phyloP scores from a whole-genome alignment of 1,284 basidiomycete species.

The Taiwanofungus camphoratus region DNA sequence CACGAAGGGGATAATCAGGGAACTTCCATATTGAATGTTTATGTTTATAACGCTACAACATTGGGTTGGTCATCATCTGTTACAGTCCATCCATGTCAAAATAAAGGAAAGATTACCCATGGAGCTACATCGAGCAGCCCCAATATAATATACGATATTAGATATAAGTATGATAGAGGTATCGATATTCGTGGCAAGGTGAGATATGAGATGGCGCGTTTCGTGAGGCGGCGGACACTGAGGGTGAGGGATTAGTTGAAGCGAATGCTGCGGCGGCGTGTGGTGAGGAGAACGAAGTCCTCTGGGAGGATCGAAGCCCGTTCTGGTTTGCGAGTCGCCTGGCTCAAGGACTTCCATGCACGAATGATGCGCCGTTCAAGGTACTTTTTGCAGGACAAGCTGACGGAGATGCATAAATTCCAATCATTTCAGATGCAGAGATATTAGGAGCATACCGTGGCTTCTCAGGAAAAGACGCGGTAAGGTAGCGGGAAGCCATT shows the following conservation, averaged over 20 bases:
- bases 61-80: too few species aligned
- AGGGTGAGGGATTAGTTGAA: slow-evolving; percentile 14
- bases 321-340: slow-evolving; percentile 42
- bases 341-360: slow-evolving; percentile 57
- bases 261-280: slow-evolving; percentile 44
- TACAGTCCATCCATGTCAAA: too few species aligned
- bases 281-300: slow-evolving; percentile 56
- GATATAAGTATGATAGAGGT: background rate
- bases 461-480: slow-evolving; percentile 17
- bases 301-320: slow-evolving; percentile 49
- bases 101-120: too few species aligned
- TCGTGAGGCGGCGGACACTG: background rate
- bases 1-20: too few species aligned
- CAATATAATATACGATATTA: too few species aligned
- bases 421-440: background rate
- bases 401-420: slow-evolving; percentile 6
- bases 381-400: slow-evolving; percentile 39
- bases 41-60: too few species aligned
- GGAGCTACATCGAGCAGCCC: too few species aligned
- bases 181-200: too few species aligned
- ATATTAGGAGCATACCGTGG: slow-evolving; percentile 18
- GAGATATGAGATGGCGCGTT: slow-evolving; percentile 8
- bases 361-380: slow-evolving; percentile 52
- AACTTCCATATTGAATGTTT: too few species aligned
- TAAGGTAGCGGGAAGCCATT: slow-evolving; percentile 18